phyloP scores from a whole-genome alignment of 1,284 basidiomycete genomes.

The Rhodotorula sp. region DNA sequence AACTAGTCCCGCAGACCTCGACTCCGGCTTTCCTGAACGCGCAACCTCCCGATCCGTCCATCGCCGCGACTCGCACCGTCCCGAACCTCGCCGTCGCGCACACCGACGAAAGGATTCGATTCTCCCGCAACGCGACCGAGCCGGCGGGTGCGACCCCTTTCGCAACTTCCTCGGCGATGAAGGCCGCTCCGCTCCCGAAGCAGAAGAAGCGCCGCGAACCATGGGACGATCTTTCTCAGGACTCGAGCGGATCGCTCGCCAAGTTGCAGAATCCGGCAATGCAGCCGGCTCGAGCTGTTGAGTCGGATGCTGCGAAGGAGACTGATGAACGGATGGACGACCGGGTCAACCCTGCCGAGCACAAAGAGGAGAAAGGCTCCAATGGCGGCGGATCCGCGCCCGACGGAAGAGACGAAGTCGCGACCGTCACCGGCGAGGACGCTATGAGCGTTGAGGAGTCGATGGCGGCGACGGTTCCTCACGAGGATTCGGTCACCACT shows the following conservation, averaged over 20 bases:
- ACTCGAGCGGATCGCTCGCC: background rate
- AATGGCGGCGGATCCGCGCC: background rate
- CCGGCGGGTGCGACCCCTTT: background rate
- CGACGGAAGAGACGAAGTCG: background rate
- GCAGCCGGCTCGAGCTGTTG: background rate
- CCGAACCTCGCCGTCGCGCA: background rate
- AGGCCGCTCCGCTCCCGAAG: background rate
- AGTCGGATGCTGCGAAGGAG: background rate
- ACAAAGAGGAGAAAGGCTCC: background rate
- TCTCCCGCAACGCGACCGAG: background rate
- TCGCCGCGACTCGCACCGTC: constrained; percentile 3
- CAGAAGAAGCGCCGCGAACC: background rate
- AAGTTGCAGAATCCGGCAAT: background rate
- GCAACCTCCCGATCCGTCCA: constrained; percentile 7
- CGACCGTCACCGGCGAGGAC: background rate
- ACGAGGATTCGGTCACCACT: background rate
- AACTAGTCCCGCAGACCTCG: background rate
- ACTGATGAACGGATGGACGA: background rate
- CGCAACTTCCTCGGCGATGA: constrained; percentile 17
- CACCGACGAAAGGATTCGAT: too few species aligned
- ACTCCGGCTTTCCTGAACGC: constrained; percentile 5
- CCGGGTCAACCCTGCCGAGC: background rate
- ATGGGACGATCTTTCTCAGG: constrained; percentile 25
- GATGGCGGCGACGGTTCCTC: background rate
- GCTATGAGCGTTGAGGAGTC: constrained; percentile 20